phyloP scores from a whole-genome alignment of 805 yeast species.

The Sugiyamaella floridensis region DNA sequence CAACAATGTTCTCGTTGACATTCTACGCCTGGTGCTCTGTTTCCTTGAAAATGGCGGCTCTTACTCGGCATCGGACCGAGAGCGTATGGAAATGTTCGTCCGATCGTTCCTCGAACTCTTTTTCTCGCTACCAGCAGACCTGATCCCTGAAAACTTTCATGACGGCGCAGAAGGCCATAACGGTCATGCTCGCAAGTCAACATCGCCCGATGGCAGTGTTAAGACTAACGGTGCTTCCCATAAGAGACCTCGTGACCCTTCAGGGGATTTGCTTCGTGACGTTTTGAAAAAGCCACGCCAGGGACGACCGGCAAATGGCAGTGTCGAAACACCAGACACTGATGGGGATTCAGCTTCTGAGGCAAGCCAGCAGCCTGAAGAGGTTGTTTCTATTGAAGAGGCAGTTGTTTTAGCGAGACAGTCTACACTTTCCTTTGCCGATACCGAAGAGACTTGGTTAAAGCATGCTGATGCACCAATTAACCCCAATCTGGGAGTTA shows the following conservation, averaged over 20 bases:
- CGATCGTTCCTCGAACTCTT: conserved; percentile 64
- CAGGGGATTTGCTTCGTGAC: conserved; percentile 43
- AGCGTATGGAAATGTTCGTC: conserved; percentile 63
- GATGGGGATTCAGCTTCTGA: conserved; percentile 11
- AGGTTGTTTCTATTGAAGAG: conserved; percentile 9
- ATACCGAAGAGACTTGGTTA: conserved; percentile 25
- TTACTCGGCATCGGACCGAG: conserved; percentile 76
- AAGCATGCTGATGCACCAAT: conserved; percentile 19
- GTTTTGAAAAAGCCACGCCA: conserved; percentile 37
- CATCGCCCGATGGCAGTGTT: conserved; percentile 5
- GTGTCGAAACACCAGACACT: not conserved
- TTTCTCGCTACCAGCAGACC: conserved; percentile 44
- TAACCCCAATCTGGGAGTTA: not conserved
- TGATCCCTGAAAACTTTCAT: conserved; percentile 14
- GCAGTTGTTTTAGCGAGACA: conserved; percentile 11
- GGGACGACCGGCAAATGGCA: conserved; percentile 10
- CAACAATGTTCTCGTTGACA: conserved; percentile 62
- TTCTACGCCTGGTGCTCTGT: conserved; percentile 56
- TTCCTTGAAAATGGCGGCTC: conserved; percentile 62
- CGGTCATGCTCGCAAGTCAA: conserved; percentile 33
- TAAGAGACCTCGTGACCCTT: conserved; percentile 28
- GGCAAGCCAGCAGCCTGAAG: conserved; percentile 5
- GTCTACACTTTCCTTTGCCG: conserved; percentile 12
- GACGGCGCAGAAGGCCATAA: conserved; percentile 2
- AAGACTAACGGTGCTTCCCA: conserved; percentile 4